A percentile compares a stretch with the other conserved stretches of the same genome.
Conservation (phyloP, 139 green algal genomes). For the Coelastrella sp. region DNA sequence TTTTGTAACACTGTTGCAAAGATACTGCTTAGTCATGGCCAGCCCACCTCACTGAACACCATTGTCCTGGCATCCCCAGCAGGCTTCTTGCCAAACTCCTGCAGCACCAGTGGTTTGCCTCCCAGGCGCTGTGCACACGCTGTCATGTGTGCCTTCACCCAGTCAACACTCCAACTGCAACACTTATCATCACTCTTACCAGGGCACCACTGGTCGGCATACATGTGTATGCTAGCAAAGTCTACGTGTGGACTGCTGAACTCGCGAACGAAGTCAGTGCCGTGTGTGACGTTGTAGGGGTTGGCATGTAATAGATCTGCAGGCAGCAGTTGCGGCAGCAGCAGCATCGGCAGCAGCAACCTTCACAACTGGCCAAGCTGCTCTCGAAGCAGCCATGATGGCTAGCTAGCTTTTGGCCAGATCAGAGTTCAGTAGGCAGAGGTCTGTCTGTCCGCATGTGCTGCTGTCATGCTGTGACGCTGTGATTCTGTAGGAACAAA, state of each 20-base stretch:
- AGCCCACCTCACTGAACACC: constrained; percentile 55
- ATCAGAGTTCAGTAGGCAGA: too few relatives aligned
- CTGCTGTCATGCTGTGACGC: too few relatives aligned
- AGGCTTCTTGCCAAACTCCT: constrained; percentile 74
- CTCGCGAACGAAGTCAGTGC: constrained; percentile 73
- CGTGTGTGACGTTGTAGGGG: constrained; percentile 66
- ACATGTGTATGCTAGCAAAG: constrained; percentile 79
- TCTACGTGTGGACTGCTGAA: constrained; percentile 67
- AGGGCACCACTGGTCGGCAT: constrained; percentile 74
- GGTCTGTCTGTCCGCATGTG: too few relatives aligned
- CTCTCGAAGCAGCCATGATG: too few relatives aligned
- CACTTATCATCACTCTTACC: not conserved
- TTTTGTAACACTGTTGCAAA: too few relatives aligned
- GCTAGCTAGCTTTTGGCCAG: too few relatives aligned
- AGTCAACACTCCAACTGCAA: constrained; percentile 24
- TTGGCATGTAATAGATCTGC: constrained; percentile 51
- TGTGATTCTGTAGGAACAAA: too few relatives aligned
- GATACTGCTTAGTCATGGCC: not conserved
- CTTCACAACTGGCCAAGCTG: too few relatives aligned
- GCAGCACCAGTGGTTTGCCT: constrained; percentile 72
- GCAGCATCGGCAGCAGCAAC: too few relatives aligned
- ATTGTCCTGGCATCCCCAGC: constrained; percentile 24
- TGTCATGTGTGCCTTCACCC: constrained; percentile 56
- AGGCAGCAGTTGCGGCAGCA: not conserved
- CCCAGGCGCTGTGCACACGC: constrained; percentile 47